Conservation (phyloP, 495 filamentous ascomycete genomes). For the Xylaria flabelliformis region DNA sequence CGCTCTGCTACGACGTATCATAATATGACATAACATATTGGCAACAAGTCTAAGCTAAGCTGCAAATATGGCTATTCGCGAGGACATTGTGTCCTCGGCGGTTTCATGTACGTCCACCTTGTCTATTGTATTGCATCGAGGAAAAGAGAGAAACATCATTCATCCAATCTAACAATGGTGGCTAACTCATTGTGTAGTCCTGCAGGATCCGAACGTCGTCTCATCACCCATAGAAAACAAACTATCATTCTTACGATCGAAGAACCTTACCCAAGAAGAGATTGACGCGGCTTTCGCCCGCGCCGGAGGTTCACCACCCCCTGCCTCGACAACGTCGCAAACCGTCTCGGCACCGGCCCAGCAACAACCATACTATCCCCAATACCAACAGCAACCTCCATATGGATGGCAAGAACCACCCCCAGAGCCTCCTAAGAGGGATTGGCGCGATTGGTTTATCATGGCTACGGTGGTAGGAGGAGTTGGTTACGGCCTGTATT, state of each 20-base stretch:
- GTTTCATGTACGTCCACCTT: constrained; percentile 66
- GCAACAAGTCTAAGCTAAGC: constrained; percentile 24
- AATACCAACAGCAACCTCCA: constrained; percentile 66
- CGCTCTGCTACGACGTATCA: constrained; percentile 4
- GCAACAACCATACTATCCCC: constrained; percentile 68
- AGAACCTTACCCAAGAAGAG: constrained; percentile 96
- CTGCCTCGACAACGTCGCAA: constrained; percentile 52
- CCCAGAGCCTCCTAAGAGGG: constrained; percentile 75
- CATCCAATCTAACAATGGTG: constrained; percentile 28
- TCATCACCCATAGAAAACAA: constrained; percentile 90
- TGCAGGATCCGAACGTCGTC: constrained; percentile 91
- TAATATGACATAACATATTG: constrained; percentile 31
- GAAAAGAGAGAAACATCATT: background rate
- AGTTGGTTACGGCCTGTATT: constrained; percentile 85
- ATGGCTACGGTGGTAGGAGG: constrained; percentile 92
- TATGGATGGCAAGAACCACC: constrained; percentile 70
- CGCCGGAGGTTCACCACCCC: constrained; percentile 61
- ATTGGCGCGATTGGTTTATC: constrained; percentile 99
- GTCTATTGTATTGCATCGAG: background rate
- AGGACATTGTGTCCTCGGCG: constrained; percentile 85
- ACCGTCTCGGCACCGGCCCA: constrained; percentile 55
- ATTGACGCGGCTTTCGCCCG: constrained; percentile 83
- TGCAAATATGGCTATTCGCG: constrained; percentile 74
- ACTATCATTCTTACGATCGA: constrained; percentile 91
- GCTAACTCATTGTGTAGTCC: constrained; percentile 62